Percentiles rank a stretch among this genome's conserved stretches.
Conservation (phyloP, 106 monocot species). For the Allium cepa region DNA sequence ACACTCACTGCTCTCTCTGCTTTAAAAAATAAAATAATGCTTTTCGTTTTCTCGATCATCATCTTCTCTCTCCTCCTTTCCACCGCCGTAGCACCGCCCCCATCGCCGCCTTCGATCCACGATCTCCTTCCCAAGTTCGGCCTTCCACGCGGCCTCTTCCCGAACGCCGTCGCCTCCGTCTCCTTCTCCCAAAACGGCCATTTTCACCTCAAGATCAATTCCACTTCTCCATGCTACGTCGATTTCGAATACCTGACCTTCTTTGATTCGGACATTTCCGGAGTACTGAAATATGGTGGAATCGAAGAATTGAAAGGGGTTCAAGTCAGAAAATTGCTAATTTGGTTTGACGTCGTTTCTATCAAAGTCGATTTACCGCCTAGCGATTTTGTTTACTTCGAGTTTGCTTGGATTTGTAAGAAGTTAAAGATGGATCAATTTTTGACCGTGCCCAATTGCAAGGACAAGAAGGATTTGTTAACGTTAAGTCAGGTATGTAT, state of each 20-base stretch:
- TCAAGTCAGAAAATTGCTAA: conserved; percentile 44
- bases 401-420: conserved; percentile 60
- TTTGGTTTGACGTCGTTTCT: conserved; percentile 67
- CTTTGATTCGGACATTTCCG: conserved; percentile 48
- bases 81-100: not conserved
- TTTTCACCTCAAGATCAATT: conserved; percentile 31
- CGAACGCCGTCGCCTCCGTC: conserved; percentile 47
- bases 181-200: conserved; percentile 30
- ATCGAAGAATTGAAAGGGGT: conserved; percentile 43
- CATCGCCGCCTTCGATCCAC: conserved; percentile 27
- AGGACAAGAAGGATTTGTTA: not conserved
- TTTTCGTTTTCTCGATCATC: not conserved
- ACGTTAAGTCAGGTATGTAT: not conserved
- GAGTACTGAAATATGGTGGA: conserved; percentile 40
- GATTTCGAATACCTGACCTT: conserved; percentile 65
- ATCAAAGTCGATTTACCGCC: conserved; percentile 80
- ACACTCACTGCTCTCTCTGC: not conserved
- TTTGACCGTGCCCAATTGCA: conserved; percentile 45
- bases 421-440: conserved; percentile 57
- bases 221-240: conserved; percentile 45
- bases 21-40: not conserved
- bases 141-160: conserved; percentile 71
- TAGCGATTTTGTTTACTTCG: conserved; percentile 54
- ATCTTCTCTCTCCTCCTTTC: conserved; percentile 1
- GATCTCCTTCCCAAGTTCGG: conserved; percentile 63